Percentiles rank a stretch among this genome's conserved stretches.
phyloP scores from a whole-genome alignment of 2,329 filamentous ascomycete genomes.

The Leptographium galeiforme region DNA sequence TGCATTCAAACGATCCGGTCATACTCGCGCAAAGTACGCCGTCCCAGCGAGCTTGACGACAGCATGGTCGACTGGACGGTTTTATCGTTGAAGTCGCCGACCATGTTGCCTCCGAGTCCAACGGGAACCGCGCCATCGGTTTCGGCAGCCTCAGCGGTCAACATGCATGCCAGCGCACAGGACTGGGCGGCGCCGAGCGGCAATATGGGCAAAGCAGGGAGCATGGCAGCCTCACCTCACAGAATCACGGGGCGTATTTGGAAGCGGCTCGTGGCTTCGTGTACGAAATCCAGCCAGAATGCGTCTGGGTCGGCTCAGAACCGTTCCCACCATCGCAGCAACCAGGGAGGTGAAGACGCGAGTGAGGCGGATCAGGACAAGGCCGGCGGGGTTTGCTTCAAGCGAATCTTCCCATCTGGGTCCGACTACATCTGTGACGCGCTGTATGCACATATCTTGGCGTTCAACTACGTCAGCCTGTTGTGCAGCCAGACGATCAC shows the following conservation, averaged over 20 bases:
- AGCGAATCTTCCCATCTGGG: constrained; percentile 37
- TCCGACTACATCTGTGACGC: constrained; percentile 44
- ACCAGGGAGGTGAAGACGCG: background rate
- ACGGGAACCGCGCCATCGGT: background rate
- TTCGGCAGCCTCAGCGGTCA: background rate
- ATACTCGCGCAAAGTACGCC: constrained; percentile 39
- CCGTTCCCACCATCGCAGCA: background rate
- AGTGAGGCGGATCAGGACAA: background rate
- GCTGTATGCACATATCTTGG: constrained; percentile 44
- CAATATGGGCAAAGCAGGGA: background rate
- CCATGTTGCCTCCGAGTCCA: background rate
- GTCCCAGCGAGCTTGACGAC: constrained; percentile 15
- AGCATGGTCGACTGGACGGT: constrained; percentile 12
- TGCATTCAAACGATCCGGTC: constrained; percentile 44
- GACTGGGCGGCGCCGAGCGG: background rate
- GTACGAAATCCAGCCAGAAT: background rate
- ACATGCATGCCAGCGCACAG: background rate
- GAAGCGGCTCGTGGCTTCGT: constrained; percentile 1
- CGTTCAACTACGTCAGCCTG: constrained; percentile 41
- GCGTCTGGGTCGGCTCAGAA: background rate
- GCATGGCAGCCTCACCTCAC: background rate
- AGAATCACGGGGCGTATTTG: constrained; percentile 7
- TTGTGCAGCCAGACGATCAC: constrained; percentile 14
- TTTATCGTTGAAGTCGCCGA: background rate
- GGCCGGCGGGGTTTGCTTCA: constrained; percentile 18